A percentile compares a stretch with the other conserved stretches of the same genome.
Conservation (phyloP, 2,329 filamentous ascomycete genomes). For the Exophiala alcalophila region DNA sequence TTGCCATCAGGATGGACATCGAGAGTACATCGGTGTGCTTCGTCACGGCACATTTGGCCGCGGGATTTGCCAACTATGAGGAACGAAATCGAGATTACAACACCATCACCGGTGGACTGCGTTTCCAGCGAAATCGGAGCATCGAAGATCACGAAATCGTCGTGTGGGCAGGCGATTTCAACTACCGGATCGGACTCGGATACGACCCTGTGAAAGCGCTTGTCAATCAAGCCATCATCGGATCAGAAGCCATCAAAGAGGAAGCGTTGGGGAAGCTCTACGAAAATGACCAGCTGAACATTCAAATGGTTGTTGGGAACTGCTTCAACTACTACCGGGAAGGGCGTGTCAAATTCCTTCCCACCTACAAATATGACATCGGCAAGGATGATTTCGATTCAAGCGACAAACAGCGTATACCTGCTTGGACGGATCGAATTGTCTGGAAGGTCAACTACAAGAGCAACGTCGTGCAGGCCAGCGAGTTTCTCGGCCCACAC, state of each 20-base stretch:
- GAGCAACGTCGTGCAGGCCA: constrained; percentile 15
- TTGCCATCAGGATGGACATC: constrained; percentile 92
- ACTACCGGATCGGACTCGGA: constrained; percentile 86
- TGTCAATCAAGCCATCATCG: constrained; percentile 69
- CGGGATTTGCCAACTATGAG: constrained; percentile 94
- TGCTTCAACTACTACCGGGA: constrained; percentile 92
- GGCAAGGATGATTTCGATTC: constrained; percentile 87
- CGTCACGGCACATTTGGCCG: constrained; percentile 92
- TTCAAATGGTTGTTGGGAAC: constrained; percentile 92
- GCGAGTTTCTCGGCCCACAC: constrained; percentile 57
- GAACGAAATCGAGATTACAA: constrained; percentile 91
- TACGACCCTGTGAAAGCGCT: constrained; percentile 74
- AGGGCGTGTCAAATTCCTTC: constrained; percentile 79
- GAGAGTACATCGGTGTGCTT: constrained; percentile 91
- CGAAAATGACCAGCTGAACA: constrained; percentile 63
- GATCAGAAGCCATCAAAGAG: constrained; percentile 77
- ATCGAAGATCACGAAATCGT: constrained; percentile 91
- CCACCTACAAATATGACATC: constrained; percentile 94
- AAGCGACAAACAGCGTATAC: constrained; percentile 88
- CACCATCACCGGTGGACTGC: constrained; percentile 80
- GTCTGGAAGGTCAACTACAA: constrained; percentile 59
- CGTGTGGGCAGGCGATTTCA: constrained; percentile 97
- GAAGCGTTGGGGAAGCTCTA: constrained; percentile 24
- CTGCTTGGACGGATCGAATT: constrained; percentile 95
- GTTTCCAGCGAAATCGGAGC: constrained; percentile 84